Evolutionary conservation across 768 basidiomycete genomes (phyloP), one percentile per base, ranked within the genome.

Genomic region (Tephrocybe rancida): DNA sequence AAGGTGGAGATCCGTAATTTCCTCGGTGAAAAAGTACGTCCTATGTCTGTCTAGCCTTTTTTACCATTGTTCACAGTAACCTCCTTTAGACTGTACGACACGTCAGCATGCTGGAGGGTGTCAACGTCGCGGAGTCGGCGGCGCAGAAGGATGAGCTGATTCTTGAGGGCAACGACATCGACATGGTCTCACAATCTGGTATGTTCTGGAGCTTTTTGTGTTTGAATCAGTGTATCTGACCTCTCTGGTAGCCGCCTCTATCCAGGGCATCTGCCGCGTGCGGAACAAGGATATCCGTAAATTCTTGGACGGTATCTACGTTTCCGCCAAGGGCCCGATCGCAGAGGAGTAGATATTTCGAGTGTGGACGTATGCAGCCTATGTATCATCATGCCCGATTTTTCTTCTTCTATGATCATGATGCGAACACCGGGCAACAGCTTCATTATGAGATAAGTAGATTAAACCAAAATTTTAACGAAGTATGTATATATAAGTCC

Each of bases 261-360:
- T 99, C 70, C 97, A 98, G 71, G 95, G 95, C 63, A 81, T 89
- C 57, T 97, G 94, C 80, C 86, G 88, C 63, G 97, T 99, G 67
- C 90, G 93, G 74, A 97, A 98, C 88, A 99, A 99, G 82, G 96
- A 96, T 82, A 98, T 98, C 76, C 93, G 96, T 66, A 97, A 98
- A 82, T 97, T 98, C 83, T 80, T 97, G 71, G 92, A 95, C 69
- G 90, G 92, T 71, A 84, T 95, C 76, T 94, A 94, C 64, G 92
- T 94, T 56, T 94, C 92, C 32, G 88, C 89, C 65, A 87, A 84
- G 77, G 83, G 84, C 54, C 86, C 87, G 13, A 77, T 90, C 55
- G 56, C 70, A 54, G 84, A 82, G 22, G 73, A 83, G 48, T 81
- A 67, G 68, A 56, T 53, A 32, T 45, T 48, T 39, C 26, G 35